A percentile compares a stretch with the other conserved stretches of the same genome.
Evolutionary conservation across 192 early-diverging fungal species (phyloP).

Genomic region (Umbelopsis ramanniana): DNA sequence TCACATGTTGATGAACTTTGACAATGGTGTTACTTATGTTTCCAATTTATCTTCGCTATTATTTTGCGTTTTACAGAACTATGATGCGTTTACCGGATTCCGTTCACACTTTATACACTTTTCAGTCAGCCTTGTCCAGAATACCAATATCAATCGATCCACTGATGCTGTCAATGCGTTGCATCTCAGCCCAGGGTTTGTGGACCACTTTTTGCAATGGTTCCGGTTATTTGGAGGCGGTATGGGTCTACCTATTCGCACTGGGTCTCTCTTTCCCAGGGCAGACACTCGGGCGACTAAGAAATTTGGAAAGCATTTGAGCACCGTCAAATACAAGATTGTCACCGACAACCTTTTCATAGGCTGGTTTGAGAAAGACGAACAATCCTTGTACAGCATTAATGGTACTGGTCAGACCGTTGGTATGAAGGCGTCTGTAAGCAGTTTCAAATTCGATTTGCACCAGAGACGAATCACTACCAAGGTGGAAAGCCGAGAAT

Average conservation of each 20-base stretch:
- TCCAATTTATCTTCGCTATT: background rate
- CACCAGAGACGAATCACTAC: constrained; percentile 41
- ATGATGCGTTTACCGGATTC: constrained; percentile 51
- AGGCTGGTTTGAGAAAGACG: constrained; percentile 47
- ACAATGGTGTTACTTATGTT: background rate
- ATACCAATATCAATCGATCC: background rate
- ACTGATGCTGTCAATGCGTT: constrained; percentile 40
- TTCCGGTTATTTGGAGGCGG: constrained; percentile 49
- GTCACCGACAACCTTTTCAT: constrained; percentile 36
- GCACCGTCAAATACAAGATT: constrained; percentile 49
- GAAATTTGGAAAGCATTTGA: constrained; percentile 47
- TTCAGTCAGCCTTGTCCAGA: constrained; percentile 42
- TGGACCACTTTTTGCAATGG: constrained; percentile 44
- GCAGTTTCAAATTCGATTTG: constrained; percentile 42
- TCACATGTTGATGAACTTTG: background rate
- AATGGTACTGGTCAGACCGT: constrained; percentile 35
- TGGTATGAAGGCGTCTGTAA: constrained; percentile 45
- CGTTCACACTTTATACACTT: constrained; percentile 52
- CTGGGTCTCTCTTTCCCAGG: constrained; percentile 45
- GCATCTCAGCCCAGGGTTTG: constrained; percentile 40
- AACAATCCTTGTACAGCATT: constrained; percentile 26
- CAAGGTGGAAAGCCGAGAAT: constrained; percentile 18
- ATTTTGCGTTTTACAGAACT: constrained; percentile 29
- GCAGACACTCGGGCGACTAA: constrained; percentile 31
- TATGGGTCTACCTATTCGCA: constrained; percentile 45